Conservation (phyloP, 1,284 basidiomycete genomes). For the Cutaneotrichosporon arboriforme region DNA sequence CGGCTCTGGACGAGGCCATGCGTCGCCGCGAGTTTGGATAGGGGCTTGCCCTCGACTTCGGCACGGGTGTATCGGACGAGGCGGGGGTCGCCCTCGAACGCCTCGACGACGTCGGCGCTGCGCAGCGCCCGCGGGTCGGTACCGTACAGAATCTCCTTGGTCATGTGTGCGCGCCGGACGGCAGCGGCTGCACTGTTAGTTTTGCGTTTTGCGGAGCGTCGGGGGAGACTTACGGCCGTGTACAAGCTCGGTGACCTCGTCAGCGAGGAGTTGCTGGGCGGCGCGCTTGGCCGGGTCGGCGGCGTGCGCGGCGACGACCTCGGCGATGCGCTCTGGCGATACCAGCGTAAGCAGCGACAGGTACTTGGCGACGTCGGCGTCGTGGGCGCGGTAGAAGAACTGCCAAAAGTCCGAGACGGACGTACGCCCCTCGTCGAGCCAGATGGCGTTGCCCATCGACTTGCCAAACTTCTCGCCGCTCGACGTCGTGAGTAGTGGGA, state of each 20-base stretch:
- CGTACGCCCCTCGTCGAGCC: conserved; percentile 71
- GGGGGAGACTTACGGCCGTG: conserved; percentile 60
- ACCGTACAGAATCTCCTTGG: conserved; percentile 60
- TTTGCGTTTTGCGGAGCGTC: too few relatives aligned
- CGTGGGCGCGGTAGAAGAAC: conserved; percentile 82
- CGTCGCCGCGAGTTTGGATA: conserved; percentile 57
- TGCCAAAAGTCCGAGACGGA: conserved; percentile 85
- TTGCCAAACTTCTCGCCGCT: conserved; percentile 96
- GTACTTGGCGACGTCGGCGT: conserved; percentile 75
- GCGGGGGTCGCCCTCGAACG: conserved; percentile 58
- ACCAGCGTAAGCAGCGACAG: conserved; percentile 81
- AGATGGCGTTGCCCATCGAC: conserved; percentile 91
- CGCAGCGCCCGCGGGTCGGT: conserved; percentile 48
- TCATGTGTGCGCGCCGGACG: conserved; percentile 55
- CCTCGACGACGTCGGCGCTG: conserved; percentile 53
- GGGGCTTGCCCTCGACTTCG: conserved; percentile 53
- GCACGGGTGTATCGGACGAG: conserved; percentile 51
- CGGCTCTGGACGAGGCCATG: conserved; percentile 52
- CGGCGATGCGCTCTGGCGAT: conserved; percentile 56
- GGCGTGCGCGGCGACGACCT: conserved; percentile 58
- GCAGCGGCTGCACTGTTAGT: conserved; percentile 42
- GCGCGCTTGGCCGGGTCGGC: conserved; percentile 57
- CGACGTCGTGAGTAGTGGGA: conserved; percentile 85
- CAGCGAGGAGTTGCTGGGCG: conserved; percentile 75
- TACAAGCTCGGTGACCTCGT: conserved; percentile 81